Evolutionary conservation across 768 basidiomycete genomes (phyloP), one percentile per base, ranked within the genome.

Genomic region (Daedalea quercina): DNA sequence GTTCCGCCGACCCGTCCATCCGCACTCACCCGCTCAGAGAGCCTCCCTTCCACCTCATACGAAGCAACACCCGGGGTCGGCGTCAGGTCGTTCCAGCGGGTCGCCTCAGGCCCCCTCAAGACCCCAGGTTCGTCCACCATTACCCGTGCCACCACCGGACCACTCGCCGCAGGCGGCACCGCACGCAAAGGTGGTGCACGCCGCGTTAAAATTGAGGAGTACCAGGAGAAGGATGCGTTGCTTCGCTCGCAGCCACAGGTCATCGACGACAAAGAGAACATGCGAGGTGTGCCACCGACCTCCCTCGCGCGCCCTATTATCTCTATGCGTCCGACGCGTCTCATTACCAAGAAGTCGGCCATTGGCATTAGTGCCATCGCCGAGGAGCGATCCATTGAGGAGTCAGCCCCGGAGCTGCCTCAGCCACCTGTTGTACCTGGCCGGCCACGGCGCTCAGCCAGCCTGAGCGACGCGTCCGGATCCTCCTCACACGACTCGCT

Each of bases 401-500:
- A 62, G 19, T 13, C 55, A 53, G 33, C 64, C 62, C 54, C 60
- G 51, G 57, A 61, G 60, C 58, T 43, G 63, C 60, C 54, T 56
- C 69, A 67, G 64, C 55, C 63, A 63, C 45, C 52, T 77, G 79
- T 52, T n/a, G 53, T 51, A 26, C 70, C 72, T 11, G 70, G 60
- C 53, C 73, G 86, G 34, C 79, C 84, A 46, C 73, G 87, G 52
- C 76, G 87, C 51, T 89, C 87, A n/a, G 84, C 85, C 15, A 88
- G 87, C 65, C 70, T 90, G 47, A 89, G 85, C 60, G 85, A 89
- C 22, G 59, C 52, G 31, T 40, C 52, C 49, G 22, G 54, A 46
- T 25, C 60, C 43, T 25, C 12, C 45, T 3, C 42, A 47, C 43
- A 34, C 23, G 43, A 47, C 17, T 40, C 46, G 54, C 37, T 22